Conservation (phyloP, 495 filamentous ascomycete genomes). For the Halenospora varia region DNA sequence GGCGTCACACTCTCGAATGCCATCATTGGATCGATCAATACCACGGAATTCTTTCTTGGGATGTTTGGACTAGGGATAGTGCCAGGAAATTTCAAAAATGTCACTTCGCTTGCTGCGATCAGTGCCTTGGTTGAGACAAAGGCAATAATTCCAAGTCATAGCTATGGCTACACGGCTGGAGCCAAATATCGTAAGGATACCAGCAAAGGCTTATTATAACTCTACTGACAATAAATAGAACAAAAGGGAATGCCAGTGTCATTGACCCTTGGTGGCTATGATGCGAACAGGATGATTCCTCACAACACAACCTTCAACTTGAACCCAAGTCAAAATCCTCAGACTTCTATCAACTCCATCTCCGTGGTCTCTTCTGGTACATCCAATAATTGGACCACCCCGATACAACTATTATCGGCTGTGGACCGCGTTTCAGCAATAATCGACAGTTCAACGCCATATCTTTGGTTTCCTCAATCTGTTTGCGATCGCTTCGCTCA, state of each 20-base stretch:
- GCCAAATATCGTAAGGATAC: constrained; percentile 51
- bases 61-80: constrained; percentile 52
- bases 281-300: constrained; percentile 50
- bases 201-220: neutral
- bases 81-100: constrained; percentile 36
- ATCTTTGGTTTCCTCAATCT: constrained; percentile 59
- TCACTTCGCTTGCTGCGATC: constrained; percentile 28
- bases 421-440: constrained; percentile 45
- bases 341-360: constrained; percentile 52
- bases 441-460: constrained; percentile 66
- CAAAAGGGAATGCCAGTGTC: constrained; percentile 48
- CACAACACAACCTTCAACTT: constrained; percentile 53
- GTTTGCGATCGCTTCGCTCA: constrained; percentile 61
- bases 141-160: constrained; percentile 54
- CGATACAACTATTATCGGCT: constrained; percentile 35
- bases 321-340: constrained; percentile 41
- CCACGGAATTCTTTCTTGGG: constrained; percentile 53
- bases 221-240: constrained; percentile 25
- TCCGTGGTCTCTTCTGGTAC: constrained; percentile 38
- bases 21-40: constrained; percentile 46
- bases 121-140: constrained; percentile 42
- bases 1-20: constrained; percentile 35
- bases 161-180: constrained; percentile 65
- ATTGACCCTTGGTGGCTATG: constrained; percentile 61
- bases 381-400: constrained; percentile 36